Evolutionary conservation across 2,329 filamentous ascomycete species (phyloP).

Genomic region (Erysiphe pisi): DNA sequence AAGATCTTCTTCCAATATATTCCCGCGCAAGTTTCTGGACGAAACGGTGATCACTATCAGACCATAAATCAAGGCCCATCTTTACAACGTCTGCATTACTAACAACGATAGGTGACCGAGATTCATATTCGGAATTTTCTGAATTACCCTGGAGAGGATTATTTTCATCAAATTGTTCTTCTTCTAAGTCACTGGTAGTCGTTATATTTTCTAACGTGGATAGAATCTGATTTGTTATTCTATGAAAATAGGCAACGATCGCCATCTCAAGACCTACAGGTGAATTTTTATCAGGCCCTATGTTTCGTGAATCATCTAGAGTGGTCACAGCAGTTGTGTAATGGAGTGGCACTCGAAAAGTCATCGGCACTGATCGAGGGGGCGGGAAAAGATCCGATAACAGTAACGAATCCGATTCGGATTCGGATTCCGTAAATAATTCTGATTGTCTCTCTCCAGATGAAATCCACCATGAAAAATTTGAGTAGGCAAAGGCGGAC

Average conservation of each 20-base stretch:
- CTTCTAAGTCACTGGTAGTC: slow-evolving; percentile 39
- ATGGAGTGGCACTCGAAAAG: no score
- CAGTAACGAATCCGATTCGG: slow-evolving; percentile 47
- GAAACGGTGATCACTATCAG: slow-evolving; percentile 57
- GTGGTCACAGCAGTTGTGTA: no score
- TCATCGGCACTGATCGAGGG: no score
- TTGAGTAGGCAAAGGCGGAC: slow-evolving; percentile 66
- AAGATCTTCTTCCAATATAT: slow-evolving; percentile 56
- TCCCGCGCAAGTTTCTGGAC: slow-evolving; percentile 49
- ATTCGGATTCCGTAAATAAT: slow-evolving; percentile 47
- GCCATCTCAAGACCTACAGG: slow-evolving; percentile 50
- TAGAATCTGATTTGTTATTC: slow-evolving; percentile 57
- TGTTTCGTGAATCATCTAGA: no score
- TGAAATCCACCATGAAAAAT: slow-evolving; percentile 85
- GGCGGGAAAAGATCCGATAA: slow-evolving; percentile 44
- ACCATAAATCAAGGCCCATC: slow-evolving; percentile 74
- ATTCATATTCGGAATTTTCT: slow-evolving; percentile 40
- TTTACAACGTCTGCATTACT: slow-evolving; percentile 53
- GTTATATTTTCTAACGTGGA: slow-evolving; percentile 52
- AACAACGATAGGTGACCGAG: slow-evolving; percentile 42
- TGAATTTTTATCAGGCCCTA: slow-evolving; percentile 8
- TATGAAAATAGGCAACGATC: slow-evolving; percentile 72
- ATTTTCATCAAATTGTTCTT: slow-evolving; percentile 37
- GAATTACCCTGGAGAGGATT: slow-evolving; percentile 45
- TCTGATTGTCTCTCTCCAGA: slow-evolving; percentile 60